A percentile compares a stretch with the other conserved stretches of the same genome.
Conservation (phyloP, 257 asterid species). For the Forsythia suspensa region DNA sequence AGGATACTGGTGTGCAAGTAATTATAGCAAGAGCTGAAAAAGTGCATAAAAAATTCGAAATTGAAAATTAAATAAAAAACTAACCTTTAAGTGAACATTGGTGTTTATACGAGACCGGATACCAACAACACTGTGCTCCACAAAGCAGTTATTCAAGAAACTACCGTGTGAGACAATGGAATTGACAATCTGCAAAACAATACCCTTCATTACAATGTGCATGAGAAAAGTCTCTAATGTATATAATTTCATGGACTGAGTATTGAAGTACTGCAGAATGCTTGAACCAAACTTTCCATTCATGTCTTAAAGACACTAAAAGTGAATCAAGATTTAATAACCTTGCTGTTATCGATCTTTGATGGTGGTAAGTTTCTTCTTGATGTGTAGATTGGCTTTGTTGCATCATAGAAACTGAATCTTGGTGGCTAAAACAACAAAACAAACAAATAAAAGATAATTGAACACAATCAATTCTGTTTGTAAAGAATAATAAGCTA, state of each 20-base stretch:
- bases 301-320: neutral
- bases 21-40: neutral
- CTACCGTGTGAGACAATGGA: slow-evolving; percentile 90
- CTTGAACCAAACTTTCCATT: neutral
- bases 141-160: slow-evolving; percentile 69
- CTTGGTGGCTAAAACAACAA: slow-evolving; percentile 73
- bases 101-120: slow-evolving; percentile 86
- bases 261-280: neutral
- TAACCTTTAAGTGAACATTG: slow-evolving; percentile 73
- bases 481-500: slow-evolving; percentile 9
- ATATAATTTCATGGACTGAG: neutral
- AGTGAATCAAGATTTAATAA: slow-evolving; percentile 21
- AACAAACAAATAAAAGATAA: slow-evolving; percentile 6
- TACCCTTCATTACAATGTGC: slow-evolving; percentile 14
- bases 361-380: slow-evolving; percentile 98
- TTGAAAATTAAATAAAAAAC: neutral
- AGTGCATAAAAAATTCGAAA: neutral
- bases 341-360: slow-evolving; percentile 87
- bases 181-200: slow-evolving; percentile 74
- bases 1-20: neutral
- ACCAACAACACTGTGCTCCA: slow-evolving; percentile 93
- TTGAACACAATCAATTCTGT: neutral
- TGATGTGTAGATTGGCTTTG: slow-evolving; percentile 92
- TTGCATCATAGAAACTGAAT: slow-evolving; percentile 92
- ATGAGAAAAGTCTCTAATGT: neutral